Base-by-base conservation (phyloP, 2,329 filamentous ascomycete genomes). In the Trichoderma semiorbis region DNA sequence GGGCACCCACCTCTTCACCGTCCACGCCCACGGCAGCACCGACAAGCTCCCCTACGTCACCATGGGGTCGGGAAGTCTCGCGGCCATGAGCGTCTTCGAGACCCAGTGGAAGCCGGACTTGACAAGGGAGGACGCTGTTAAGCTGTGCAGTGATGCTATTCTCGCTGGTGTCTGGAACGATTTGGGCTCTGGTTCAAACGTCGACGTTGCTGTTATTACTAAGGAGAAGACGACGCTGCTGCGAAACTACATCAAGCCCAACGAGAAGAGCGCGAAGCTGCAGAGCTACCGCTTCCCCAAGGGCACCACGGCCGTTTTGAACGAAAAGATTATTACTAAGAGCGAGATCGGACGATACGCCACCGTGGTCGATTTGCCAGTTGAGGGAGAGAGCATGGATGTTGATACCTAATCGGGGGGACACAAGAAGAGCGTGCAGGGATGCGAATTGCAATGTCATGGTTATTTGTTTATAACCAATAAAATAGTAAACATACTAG, bases 11-110 rank as follows among this genome's bases (percentile, higher is more conserved):
- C 91, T 99, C 74, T 99, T 97, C 87, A 99, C 97, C 75, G 96
- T 99, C 57, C 96, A 99, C 84, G 96, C 96, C 73, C 97, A 99
- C 87, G 96, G 97, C 76, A 96, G 92, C 79, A 99, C 96, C 74
- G 96, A 99, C 86, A 99, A 98, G 87, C 91, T 99, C 63, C 96
- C 96, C 65, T 99, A 99, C 83, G 97, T 99, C 76, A 99, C 97
- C 75, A 99, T 99, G 96, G 96, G 96, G 69, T 97, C 93, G 28
- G 96, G 96, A 75, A 97, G 94, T 62, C 86, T 99, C 76, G 96
- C 96, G 32, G 96, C 96, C 80, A 99, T 99, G 96, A 93, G 93
- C 36, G 93, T 99, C 66, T 99, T 99, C 80, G 96, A 99, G 87
- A 97, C 95, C 64, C 91, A 92, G 84, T 99, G 97, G 97, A 93